phyloP scores from a whole-genome alignment of 495 filamentous ascomycete species.

The Friedmanniomyces endolithicus region DNA sequence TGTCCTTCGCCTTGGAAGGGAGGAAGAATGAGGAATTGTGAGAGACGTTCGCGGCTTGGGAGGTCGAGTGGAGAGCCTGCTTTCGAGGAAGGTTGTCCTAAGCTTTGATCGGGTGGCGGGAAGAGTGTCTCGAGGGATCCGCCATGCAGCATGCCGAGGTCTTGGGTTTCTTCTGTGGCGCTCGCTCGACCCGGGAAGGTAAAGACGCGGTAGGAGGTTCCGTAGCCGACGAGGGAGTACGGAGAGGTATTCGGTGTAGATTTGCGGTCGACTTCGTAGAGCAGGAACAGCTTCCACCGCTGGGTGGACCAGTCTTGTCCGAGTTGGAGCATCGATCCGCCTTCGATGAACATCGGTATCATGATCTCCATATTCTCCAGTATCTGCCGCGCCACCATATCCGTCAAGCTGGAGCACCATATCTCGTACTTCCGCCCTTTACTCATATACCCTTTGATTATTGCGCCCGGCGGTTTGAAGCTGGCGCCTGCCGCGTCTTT shows the following conservation, averaged over 20 bases:
- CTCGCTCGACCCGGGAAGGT: constrained; percentile 33
- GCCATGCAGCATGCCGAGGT: constrained; percentile 15
- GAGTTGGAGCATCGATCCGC: constrained; percentile 56
- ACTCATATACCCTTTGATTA: constrained; percentile 39
- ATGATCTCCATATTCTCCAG: constrained; percentile 70
- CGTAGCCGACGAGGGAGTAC: constrained; percentile 74
- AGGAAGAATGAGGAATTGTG: constrained; percentile 88
- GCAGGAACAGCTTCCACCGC: constrained; percentile 80
- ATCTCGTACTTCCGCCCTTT: constrained; percentile 45
- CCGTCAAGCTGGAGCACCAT: constrained; percentile 45
- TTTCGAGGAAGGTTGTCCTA: constrained; percentile 10
- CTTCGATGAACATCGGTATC: constrained; percentile 84
- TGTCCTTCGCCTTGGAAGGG: constrained; percentile 70
- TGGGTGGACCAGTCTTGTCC: constrained; percentile 60
- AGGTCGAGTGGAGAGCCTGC: constrained; percentile 27
- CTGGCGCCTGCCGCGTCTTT: constrained; percentile 19
- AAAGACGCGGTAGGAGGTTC: constrained; percentile 79
- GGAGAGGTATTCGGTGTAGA: constrained; percentile 33
- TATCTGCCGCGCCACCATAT: constrained; percentile 48
- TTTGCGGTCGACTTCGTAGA: constrained; percentile 47
- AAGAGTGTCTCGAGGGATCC: constrained; percentile 25
- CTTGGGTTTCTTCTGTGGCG: neutral
- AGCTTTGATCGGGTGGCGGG: constrained; percentile 33
- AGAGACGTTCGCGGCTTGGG: constrained; percentile 67
- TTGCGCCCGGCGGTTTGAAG: constrained; percentile 46